phyloP scores from a whole-genome alignment of 2,329 filamentous ascomycete genomes.

The Penicillium carneum region DNA sequence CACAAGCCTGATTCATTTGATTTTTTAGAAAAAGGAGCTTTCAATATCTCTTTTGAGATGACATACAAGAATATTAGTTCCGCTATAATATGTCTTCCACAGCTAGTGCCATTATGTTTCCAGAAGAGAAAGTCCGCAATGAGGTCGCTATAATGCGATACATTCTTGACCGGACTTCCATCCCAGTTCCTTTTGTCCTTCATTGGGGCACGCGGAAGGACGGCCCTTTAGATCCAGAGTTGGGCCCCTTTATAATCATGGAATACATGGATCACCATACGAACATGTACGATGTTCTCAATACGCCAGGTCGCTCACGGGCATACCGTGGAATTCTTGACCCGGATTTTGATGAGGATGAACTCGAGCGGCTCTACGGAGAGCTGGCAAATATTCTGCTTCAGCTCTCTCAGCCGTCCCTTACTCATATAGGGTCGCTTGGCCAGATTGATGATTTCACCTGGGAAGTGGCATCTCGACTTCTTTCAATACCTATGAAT shows the following conservation, averaged over 20 bases:
- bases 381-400: slow-evolving; percentile 13
- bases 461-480: neutral
- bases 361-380: slow-evolving; percentile 38
- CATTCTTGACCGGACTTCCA: slow-evolving; percentile 28
- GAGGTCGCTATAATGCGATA: slow-evolving; percentile 35
- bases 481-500: neutral
- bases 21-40: neutral
- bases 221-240: neutral
- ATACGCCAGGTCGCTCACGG: slow-evolving; percentile 13
- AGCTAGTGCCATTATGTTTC: slow-evolving; percentile 32
- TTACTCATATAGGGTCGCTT: neutral
- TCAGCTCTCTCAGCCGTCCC: neutral
- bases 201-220: slow-evolving; percentile 10
- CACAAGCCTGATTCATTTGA: neutral
- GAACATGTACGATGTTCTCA: slow-evolving; percentile 15
- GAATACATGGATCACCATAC: slow-evolving; percentile 32
- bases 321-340: slow-evolving; percentile 30
- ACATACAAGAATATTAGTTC: slow-evolving; percentile 3
- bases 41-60: neutral
- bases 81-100: slow-evolving; percentile 33
- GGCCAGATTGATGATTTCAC: neutral
- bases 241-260: slow-evolving; percentile 49
- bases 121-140: slow-evolving; percentile 46
- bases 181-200: slow-evolving; percentile 18
- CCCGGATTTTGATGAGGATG: slow-evolving; percentile 42